Percentiles rank a stretch among this genome's conserved stretches.
These are phyloP conservation scores for Irpex rosettiformis DNA, from an alignment of 1,284 basidiomycete genomes.

Conservation along the genomic window DNA sequence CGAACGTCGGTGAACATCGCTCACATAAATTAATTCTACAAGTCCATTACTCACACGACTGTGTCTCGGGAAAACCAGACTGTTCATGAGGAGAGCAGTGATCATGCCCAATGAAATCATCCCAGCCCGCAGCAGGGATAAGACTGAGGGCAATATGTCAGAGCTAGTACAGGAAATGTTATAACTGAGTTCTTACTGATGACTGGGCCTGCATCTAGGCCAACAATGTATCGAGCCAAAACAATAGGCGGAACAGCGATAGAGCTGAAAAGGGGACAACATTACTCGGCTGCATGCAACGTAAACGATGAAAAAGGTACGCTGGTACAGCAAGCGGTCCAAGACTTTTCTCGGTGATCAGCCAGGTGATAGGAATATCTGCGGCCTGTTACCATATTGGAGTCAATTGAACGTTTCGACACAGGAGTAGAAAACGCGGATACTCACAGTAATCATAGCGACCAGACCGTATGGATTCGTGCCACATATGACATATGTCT, in stretches of 20 bases:
- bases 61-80: constrained; percentile 45
- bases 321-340: constrained; percentile 43
- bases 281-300: background rate
- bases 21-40: background rate
- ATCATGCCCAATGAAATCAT: constrained; percentile 46
- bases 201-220: constrained; percentile 26
- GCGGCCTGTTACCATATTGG: constrained; percentile 30
- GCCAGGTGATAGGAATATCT: constrained; percentile 45
- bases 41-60: constrained; percentile 34
- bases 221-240: constrained; percentile 36
- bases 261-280: constrained; percentile 30
- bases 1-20: background rate
- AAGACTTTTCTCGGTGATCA: constrained; percentile 38
- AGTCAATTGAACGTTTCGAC: no score
- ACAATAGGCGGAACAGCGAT: constrained; percentile 45
- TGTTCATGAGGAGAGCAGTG: constrained; percentile 44
- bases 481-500: constrained; percentile 40
- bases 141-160: constrained; percentile 26
- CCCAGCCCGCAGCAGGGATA: constrained; percentile 38
- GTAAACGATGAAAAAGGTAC: no score
- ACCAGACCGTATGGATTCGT: constrained; percentile 45
- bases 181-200: constrained; percentile 26
- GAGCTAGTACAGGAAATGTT: background rate
- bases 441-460: constrained; percentile 35
- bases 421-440: no score